Base-by-base conservation (phyloP, 164 flowering plant genomes). In the Chimonanthus salicifolius region DNA sequence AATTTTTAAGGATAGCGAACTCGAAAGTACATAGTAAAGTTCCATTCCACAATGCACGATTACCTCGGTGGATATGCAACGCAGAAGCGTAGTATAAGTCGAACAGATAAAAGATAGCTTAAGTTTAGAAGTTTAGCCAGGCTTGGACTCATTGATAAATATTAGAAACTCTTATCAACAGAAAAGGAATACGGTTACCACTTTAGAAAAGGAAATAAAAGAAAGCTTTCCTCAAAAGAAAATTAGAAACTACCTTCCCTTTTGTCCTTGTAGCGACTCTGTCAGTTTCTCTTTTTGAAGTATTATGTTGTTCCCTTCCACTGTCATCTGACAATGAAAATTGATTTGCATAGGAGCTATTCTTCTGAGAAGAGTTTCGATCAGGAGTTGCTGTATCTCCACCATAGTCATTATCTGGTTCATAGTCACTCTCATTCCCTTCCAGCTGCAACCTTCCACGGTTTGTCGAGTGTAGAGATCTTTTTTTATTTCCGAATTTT, bases 341-440 rank as follows among this genome's bases (percentile, higher is more conserved):
- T 45, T 18, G 72, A 6, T 20, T 48, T 47, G 60, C 13, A 63
- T 43, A 45, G 60, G 76, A 71, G 7, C 58, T 54, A 16, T 50
- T 74, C 48, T 49, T 74, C 65, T 7, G 49, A 9, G 68, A 49
- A 51, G 73, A 68, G 71, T 64, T 72, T 33, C 16, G 68, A 15
- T 74, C 70, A 15, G 62, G 63, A 10, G 67, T 69, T 64, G 72
- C 67, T 44, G 70, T 85, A 4, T 75, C 51, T 4, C 20, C 49
- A 69, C 54, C 51, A 51, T 51, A 75, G 0, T 79, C 80, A 62
- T 70, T 77, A 33, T 64, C 74, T 54, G n/a, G 51, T 60, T 80
- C 80, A 62, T 62, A 75, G 63, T 75, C 85, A 76, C 76, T 73
- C 44, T 54, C 77, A 70, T 79, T 83, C 18, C 82, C 85, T 43